Evolutionary conservation across 352 stramenopile species (phyloP).

Genomic region (Globisporangium alternatum): DNA sequence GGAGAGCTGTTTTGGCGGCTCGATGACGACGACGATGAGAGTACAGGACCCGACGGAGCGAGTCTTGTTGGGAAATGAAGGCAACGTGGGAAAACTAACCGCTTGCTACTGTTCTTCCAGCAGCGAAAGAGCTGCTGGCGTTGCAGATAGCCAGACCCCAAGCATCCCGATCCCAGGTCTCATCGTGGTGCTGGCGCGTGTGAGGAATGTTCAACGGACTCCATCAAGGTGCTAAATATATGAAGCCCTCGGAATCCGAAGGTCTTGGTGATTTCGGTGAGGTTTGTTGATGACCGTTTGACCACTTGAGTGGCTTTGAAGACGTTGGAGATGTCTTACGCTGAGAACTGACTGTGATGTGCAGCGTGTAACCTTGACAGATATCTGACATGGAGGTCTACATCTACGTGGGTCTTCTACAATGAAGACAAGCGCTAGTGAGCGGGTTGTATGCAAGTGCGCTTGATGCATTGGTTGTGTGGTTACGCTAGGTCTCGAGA

Average conservation of each 20-base stretch:
- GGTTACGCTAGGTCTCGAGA: background rate
- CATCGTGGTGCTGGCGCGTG: background rate
- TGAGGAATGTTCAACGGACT: slow-evolving; percentile 1
- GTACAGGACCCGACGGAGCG: background rate
- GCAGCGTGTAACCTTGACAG: too few species aligned
- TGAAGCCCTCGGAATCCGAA: background rate
- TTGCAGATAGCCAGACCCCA: slow-evolving; percentile 3
- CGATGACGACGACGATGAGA: too few species aligned
- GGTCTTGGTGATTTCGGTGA: background rate
- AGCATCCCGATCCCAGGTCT: background rate
- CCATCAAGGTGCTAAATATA: background rate
- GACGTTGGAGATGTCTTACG: too few species aligned
- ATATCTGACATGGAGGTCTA: too few species aligned
- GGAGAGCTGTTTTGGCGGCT: background rate
- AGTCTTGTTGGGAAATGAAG: slow-evolving; percentile 5
- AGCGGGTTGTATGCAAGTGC: background rate
- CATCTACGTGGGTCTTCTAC: too few species aligned
- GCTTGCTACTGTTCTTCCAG: background rate
- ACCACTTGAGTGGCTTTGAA: too few species aligned
- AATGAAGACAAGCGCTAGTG: too few species aligned
- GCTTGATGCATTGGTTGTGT: background rate
- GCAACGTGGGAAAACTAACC: background rate
- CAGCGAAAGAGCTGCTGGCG: background rate
- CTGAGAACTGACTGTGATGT: too few species aligned
- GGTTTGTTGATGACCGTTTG: too few species aligned